Percentiles rank a stretch among this genome's conserved stretches.
phyloP scores from a whole-genome alignment of 179 eudicot genomes.

The Beta lomatogona region DNA sequence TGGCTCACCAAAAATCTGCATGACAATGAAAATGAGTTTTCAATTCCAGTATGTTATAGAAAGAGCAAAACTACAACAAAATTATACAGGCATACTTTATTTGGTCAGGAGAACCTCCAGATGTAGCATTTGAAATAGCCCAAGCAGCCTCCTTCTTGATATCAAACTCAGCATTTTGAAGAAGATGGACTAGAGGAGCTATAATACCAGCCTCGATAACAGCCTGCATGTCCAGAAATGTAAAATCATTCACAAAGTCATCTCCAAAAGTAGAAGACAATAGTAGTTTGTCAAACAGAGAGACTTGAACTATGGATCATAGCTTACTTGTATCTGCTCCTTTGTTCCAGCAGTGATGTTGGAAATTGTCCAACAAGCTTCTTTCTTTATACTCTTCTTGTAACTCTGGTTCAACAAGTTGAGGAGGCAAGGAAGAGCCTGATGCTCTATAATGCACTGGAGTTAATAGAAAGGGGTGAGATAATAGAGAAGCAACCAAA shows the following conservation, averaged over 20 bases:
- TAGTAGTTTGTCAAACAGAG: too few species aligned
- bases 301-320: not conserved
- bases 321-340: slow-evolving; percentile 60
- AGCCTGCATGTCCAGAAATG: slow-evolving; percentile 37
- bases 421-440: slow-evolving; percentile 53
- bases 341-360: slow-evolving; percentile 75
- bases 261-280: not conserved
- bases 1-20: slow-evolving; percentile 59
- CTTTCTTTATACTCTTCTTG: slow-evolving; percentile 75
- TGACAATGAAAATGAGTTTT: not conserved
- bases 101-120: slow-evolving; percentile 70
- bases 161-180: slow-evolving; percentile 74
- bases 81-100: slow-evolving; percentile 45
- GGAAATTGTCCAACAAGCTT: slow-evolving; percentile 81
- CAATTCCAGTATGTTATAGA: not conserved
- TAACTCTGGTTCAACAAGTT: slow-evolving; percentile 45
- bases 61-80: not conserved
- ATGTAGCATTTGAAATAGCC: slow-evolving; percentile 74
- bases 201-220: slow-evolving; percentile 54
- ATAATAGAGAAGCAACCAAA: too few species aligned
- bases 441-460: slow-evolving; percentile 56
- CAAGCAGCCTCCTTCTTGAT: slow-evolving; percentile 82
- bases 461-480: not conserved
- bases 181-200: slow-evolving; percentile 55
- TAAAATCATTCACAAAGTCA: not conserved